These are phyloP conservation scores for Heracleum sosnowskyi DNA, from an alignment of 129 eudicot species.

Conservation along the genomic window DNA sequence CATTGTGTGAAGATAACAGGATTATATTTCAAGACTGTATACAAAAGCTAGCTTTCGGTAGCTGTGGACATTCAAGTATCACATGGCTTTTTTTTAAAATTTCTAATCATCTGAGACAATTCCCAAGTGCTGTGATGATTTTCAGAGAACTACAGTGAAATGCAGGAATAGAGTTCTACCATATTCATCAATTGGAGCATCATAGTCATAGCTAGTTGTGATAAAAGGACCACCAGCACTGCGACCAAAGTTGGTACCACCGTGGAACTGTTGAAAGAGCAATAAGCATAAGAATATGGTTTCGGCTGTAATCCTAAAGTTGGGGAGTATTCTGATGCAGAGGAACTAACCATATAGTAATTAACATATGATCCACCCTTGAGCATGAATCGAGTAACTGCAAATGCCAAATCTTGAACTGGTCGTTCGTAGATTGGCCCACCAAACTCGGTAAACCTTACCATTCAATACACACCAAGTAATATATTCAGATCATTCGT, in stretches of 20 bases:
- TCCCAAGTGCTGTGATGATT: not conserved
- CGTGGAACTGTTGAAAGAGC: conserved; percentile 58
- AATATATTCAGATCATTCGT: not conserved
- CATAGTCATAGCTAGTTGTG: conserved; percentile 93
- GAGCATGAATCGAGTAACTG: conserved; percentile 80
- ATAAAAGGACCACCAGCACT: conserved; percentile 87
- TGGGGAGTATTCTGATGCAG: not conserved
- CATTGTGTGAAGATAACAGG: not conserved
- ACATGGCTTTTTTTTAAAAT: not conserved
- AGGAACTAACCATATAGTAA: conserved; percentile 79
- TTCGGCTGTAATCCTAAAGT: not conserved
- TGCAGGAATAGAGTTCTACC: conserved; percentile 45
- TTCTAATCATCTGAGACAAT: not conserved
- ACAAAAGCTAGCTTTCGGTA: not conserved
- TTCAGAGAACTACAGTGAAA: conserved; percentile 5
- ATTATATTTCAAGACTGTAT: not conserved
- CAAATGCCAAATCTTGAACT: conserved; percentile 90
- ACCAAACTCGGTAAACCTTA: conserved; percentile 90
- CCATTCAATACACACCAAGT: not conserved
- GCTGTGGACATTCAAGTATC: not conserved
- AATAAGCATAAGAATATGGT: not conserved
- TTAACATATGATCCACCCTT: conserved; percentile 78
- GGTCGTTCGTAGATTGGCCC: conserved; percentile 63
- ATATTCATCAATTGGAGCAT: conserved; percentile 97
- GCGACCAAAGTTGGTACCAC: conserved; percentile 97